These are phyloP conservation scores for Colletotrichum sp. DNA, from an alignment of 2,329 filamentous ascomycete species.

Conservation along the genomic window DNA sequence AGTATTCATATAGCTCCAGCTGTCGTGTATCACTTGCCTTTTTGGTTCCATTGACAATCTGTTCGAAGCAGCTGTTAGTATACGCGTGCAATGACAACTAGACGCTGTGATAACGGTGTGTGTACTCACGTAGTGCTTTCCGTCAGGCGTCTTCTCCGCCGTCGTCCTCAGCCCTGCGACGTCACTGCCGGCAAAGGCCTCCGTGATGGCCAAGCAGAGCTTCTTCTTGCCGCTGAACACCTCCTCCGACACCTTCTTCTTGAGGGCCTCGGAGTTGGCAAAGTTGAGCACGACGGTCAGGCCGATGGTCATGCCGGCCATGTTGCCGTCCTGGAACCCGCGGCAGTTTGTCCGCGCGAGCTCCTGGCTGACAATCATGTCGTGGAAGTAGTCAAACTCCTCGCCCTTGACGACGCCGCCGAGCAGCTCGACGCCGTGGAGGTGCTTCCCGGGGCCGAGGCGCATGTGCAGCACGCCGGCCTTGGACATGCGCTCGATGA, in stretches of 20 bases:
- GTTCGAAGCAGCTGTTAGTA: not conserved
- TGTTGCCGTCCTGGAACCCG: constrained; percentile 86
- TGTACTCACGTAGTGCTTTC: constrained; percentile 70
- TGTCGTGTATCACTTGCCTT: constrained; percentile 47
- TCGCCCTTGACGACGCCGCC: constrained; percentile 75
- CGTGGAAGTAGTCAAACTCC: constrained; percentile 89
- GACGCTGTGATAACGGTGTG: no score
- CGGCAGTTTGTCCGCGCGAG: constrained; percentile 72
- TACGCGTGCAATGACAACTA: not conserved
- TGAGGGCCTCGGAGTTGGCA: constrained; percentile 70
- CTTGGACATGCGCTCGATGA: constrained; percentile 81
- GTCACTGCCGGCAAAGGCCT: constrained; percentile 86
- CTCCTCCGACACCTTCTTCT: constrained; percentile 71
- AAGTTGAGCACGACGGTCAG: constrained; percentile 83
- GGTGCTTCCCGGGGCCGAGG: constrained; percentile 80
- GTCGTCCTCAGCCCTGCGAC: constrained; percentile 82
- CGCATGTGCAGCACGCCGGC: constrained; percentile 81
- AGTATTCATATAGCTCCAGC: not conserved
- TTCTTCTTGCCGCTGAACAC: constrained; percentile 84
- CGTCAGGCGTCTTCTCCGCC: constrained; percentile 76
- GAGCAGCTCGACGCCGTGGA: constrained; percentile 73
- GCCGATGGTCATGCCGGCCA: constrained; percentile 86
- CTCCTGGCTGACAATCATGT: constrained; percentile 79
- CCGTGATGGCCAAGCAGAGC: constrained; percentile 86
- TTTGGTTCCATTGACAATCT: constrained; percentile 74